phyloP scores from a whole-genome alignment of 179 eudicot genomes.

The Patellifolia procumbens region DNA sequence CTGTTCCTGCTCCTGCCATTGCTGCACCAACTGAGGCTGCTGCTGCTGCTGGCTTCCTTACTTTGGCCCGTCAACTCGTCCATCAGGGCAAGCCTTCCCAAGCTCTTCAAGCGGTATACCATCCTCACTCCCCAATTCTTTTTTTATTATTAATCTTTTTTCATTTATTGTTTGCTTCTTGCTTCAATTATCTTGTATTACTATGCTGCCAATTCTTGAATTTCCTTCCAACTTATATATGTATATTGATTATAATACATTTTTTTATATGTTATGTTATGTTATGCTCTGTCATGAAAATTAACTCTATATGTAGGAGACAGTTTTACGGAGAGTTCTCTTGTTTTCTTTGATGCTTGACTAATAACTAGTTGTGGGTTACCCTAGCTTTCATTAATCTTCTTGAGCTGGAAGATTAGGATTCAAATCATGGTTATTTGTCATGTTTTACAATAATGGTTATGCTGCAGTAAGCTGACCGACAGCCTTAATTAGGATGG shows the following conservation, averaged over 20 bases:
- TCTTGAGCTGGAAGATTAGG: not conserved
- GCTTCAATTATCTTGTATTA: no score
- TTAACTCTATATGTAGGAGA: no score
- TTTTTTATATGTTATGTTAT: not conserved
- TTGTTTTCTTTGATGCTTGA: no score
- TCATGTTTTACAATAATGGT: no score
- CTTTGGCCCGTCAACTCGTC: conserved; percentile 64
- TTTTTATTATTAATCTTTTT: not conserved
- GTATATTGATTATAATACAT: not conserved
- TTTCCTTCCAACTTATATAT: not conserved
- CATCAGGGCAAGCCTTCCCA: conserved; percentile 76
- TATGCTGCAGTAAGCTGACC: not conserved
- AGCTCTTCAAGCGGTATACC: conserved; percentile 79
- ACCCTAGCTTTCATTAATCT: not conserved
- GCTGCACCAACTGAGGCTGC: conserved; percentile 37
- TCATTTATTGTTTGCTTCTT: no score
- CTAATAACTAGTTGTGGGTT: no score
- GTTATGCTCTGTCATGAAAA: no score
- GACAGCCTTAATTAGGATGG: no score
- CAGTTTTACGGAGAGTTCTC: no score
- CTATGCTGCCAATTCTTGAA: no score
- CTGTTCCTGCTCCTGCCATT: conserved; percentile 23
- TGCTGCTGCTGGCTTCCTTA: conserved; percentile 40
- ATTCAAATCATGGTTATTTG: not conserved
- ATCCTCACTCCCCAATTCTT: not conserved